Evolutionary conservation across 257 asterid species (phyloP).

Genomic region (Plantago major): DNA sequence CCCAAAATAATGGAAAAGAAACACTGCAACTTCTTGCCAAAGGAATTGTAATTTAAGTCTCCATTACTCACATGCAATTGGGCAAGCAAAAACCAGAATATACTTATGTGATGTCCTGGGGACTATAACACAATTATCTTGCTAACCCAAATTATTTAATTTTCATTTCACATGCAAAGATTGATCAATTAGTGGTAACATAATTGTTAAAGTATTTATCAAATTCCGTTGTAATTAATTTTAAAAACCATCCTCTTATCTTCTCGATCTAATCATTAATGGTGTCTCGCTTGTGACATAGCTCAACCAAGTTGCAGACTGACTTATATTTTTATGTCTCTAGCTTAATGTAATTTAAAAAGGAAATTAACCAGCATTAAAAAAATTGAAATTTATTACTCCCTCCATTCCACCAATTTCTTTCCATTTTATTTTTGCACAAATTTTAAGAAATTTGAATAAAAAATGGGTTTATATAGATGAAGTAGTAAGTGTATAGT

Average conservation of each 20-base stretch:
- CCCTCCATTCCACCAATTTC: too few species aligned
- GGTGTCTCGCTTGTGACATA: neutral
- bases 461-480: too few species aligned
- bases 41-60: conserved; percentile 28
- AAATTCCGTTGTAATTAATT: conserved; percentile 14
- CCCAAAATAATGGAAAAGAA: conserved; percentile 28
- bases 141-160: neutral
- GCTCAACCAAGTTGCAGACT: too few species aligned
- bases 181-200: neutral
- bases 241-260: conserved; percentile 20
- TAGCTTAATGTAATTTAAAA: too few species aligned
- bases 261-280: conserved; percentile 21
- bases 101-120: conserved; percentile 13
- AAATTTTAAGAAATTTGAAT: too few species aligned
- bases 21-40: conserved; percentile 22
- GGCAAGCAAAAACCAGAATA: conserved; percentile 25
- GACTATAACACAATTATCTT: conserved; percentile 14
- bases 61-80: conserved; percentile 24
- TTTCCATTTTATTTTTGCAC: too few species aligned
- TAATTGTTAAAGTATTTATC: conserved; percentile 5
- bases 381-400: too few species aligned
- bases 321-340: too few species aligned
- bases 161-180: conserved; percentile 14
- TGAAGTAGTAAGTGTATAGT: too few species aligned
- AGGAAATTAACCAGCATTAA: too few species aligned